These are phyloP conservation scores for Sarcodon aspratus DNA, from an alignment of 768 basidiomycete genomes.

Conservation along the genomic window DNA sequence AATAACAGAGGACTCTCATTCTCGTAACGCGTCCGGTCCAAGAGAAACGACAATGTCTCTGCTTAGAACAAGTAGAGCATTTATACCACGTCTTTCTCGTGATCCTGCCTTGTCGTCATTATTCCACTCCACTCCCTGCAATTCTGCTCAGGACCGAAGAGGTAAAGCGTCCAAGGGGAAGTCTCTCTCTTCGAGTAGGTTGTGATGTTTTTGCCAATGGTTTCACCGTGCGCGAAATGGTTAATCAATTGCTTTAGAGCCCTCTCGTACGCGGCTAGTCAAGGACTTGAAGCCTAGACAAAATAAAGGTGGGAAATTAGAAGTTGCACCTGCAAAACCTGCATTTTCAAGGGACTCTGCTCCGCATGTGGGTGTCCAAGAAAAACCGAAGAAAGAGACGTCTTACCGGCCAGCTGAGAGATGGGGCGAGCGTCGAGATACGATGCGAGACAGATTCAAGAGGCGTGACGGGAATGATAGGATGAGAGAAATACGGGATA, in stretches of 20 bases:
- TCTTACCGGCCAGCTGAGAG: not conserved
- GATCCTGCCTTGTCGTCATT: no score
- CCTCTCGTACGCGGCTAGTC: slow-evolving; percentile 13
- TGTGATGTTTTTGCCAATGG: no score
- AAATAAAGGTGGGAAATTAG: slow-evolving; percentile 5
- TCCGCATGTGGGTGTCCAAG: slow-evolving; percentile 10
- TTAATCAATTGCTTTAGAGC: not conserved
- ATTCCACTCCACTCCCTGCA: no score
- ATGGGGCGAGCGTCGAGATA: not conserved
- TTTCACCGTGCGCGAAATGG: no score
- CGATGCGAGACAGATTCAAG: not conserved
- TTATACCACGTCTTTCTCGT: no score
- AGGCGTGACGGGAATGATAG: not conserved
- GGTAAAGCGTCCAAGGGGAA: no score
- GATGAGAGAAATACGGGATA: not conserved
- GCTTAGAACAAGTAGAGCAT: no score
- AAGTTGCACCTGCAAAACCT: slow-evolving; percentile 8
- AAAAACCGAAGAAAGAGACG: not conserved
- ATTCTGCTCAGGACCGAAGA: no score
- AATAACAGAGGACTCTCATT: no score
- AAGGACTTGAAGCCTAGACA: slow-evolving; percentile 10
- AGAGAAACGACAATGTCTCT: no score
- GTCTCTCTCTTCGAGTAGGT: no score
- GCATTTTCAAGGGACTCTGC: slow-evolving; percentile 8
- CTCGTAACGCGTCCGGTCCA: no score